A percentile compares a stretch with the other conserved stretches of the same genome.
Evolutionary conservation across 2,329 filamentous ascomycete genomes (phyloP).

Genomic region (Alternaria sp.): DNA sequence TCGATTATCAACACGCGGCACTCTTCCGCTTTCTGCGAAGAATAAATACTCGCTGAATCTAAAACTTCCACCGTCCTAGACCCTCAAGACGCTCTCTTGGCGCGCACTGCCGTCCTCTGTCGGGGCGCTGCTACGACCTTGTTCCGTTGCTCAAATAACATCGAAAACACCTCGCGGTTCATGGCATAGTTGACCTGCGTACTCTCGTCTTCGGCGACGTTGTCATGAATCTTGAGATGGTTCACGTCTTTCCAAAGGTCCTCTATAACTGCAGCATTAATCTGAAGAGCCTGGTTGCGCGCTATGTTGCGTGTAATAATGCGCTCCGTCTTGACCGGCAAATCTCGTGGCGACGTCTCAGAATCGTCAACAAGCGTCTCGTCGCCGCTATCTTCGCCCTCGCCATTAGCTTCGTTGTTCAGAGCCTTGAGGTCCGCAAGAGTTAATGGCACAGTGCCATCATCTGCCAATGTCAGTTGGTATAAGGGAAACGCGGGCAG

Average conservation of each 20-base stretch:
- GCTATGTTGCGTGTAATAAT: conserved; percentile 24
- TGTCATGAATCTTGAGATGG: conserved; percentile 24
- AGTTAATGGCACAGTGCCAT: neutral
- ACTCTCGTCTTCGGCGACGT: conserved; percentile 18
- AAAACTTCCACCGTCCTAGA: neutral
- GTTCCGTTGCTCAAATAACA: neutral
- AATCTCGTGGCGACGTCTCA: neutral
- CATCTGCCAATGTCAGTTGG: neutral
- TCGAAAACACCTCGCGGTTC: neutral
- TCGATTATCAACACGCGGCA: neutral
- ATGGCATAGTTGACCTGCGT: conserved; percentile 21
- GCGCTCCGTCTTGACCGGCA: neutral
- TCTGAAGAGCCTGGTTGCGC: conserved; percentile 23
- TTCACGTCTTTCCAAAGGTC: conserved; percentile 25
- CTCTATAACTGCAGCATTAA: conserved; percentile 25
- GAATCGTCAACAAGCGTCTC: neutral
- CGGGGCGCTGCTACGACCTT: neutral
- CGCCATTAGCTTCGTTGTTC: neutral
- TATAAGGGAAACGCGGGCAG: neutral
- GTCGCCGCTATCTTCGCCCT: neutral
- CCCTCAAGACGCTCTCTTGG: neutral
- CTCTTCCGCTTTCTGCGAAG: neutral
- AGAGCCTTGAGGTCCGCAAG: neutral
- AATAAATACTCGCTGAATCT: neutral
- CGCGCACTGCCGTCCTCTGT: neutral